phyloP scores from a whole-genome alignment of 129 eudicot genomes.

The Flaveria bidentis region DNA sequence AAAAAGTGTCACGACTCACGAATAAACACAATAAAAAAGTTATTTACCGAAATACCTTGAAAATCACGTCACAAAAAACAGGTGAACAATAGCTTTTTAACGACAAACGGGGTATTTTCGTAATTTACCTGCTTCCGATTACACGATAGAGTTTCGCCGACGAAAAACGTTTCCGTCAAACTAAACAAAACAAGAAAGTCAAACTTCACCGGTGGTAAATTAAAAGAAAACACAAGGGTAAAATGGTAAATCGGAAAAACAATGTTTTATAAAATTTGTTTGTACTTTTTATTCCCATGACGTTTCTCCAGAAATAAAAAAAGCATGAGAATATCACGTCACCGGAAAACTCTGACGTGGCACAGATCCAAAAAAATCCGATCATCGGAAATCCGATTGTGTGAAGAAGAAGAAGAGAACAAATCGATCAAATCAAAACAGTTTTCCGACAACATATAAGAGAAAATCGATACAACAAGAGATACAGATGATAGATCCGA shows the following conservation, averaged over 20 bases:
- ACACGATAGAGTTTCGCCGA: neutral
- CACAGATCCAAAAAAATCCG: too few species aligned
- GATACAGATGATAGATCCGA: neutral
- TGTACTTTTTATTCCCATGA: too few species aligned
- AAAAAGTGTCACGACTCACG: too few species aligned
- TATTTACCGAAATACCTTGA: conserved; percentile 15
- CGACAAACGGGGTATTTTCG: neutral
- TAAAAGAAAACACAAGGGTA: conserved; percentile 19
- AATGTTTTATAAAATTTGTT: too few species aligned
- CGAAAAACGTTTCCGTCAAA: conserved; percentile 26
- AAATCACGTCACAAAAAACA: conserved; percentile 26
- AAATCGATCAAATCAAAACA: neutral
- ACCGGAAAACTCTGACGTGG: too few species aligned
- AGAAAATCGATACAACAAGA: neutral
- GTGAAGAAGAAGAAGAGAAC: too few species aligned
- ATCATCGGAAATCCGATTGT: too few species aligned
- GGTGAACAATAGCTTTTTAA: neutral
- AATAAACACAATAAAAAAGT: too few species aligned
- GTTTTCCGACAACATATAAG: conserved; percentile 1
- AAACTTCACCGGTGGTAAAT: conserved; percentile 13
- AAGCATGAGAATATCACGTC: too few species aligned
- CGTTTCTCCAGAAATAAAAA: too few species aligned
- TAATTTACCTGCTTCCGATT: neutral
- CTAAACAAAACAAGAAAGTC: neutral
- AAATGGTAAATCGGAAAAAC: conserved; percentile 9